Conservation (phyloP, 768 basidiomycete species). For the Russula emetica region DNA sequence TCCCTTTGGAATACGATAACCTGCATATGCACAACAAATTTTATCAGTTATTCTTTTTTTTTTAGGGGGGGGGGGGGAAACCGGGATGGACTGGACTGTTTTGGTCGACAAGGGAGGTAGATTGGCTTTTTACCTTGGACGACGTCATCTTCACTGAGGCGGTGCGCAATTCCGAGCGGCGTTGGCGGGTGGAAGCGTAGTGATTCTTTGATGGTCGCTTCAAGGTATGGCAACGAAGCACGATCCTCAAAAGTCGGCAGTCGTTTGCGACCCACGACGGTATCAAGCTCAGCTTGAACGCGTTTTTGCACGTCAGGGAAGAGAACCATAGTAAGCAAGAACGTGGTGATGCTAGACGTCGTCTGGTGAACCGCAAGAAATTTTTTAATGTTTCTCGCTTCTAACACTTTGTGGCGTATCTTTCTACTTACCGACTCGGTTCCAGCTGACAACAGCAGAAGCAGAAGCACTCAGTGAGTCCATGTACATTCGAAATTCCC, state of each 20-base stretch:
- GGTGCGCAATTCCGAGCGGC: slow-evolving; percentile 33
- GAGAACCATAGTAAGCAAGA: slow-evolving; percentile 26
- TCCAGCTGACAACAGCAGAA: slow-evolving; percentile 4
- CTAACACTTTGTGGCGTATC: neutral
- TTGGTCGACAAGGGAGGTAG: neutral
- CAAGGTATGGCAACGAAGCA: slow-evolving; percentile 23
- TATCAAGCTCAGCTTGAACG: slow-evolving; percentile 24
- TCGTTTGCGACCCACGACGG: slow-evolving; percentile 24
- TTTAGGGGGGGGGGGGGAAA: too few species aligned
- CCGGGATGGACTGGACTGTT: neutral
- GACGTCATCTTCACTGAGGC: slow-evolving; percentile 34
- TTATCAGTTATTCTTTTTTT: neutral
- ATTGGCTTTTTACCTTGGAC: slow-evolving; percentile 23
- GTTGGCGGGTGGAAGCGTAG: slow-evolving; percentile 27
- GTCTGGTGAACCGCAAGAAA: slow-evolving; percentile 11
- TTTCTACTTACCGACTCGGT: slow-evolving; percentile 22
- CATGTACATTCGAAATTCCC: neutral
- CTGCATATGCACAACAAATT: slow-evolving; percentile 13
- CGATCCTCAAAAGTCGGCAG: slow-evolving; percentile 25
- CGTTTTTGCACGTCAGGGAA: slow-evolving; percentile 25
- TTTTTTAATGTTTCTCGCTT: neutral
- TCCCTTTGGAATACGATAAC: slow-evolving; percentile 37
- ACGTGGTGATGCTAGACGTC: slow-evolving; percentile 22
- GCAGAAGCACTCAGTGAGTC: neutral
- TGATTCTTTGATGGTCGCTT: slow-evolving; percentile 26